Base-by-base conservation (phyloP, 192 early-diverging fungal genomes). In the Podila epigama region DNA sequence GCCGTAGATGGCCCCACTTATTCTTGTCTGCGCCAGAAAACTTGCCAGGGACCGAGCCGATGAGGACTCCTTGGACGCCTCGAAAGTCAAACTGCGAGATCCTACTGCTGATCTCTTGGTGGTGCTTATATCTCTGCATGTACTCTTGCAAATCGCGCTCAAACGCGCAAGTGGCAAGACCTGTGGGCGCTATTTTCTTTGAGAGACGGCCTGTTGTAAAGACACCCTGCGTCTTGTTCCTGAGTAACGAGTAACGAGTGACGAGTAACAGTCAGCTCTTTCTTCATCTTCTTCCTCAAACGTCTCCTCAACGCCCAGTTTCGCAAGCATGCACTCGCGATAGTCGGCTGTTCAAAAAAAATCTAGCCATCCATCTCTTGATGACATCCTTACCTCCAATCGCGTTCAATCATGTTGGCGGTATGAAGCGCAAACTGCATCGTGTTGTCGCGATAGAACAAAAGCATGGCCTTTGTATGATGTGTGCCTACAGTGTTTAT, bases 391-490 rank as follows among this genome's bases (percentile, higher is more conserved):
- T 79, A 87, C 81, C 83, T 78, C 89, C 89, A 91, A 70, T 91
- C 90, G 18, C 61, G 67, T 16, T 69, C 58, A 65, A 89, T 82
- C 71, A 89, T 73, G 53, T 91, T 91, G 15, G 90, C 90, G 1
- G 90, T 91, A 37, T 88, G 87, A 4, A 91, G 79, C 28, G 87
- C 70, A 32, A 91, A 35, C 57, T 80, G 79, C 60, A 82, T 63
- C 5, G 73, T 79, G 33, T 84, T 65, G 28, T 77, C 67, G 28
- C 66, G 36, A 63, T 86, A 87, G 41, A 88, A 83, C 5, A 91
- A 33, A 15, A 89, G 32, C 87, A 91, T 89, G 11, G 87, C 75
- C 39, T 90, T 90, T 22, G 89, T 83, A 60, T 90, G 89, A 69
- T 90, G 88, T 7, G 87, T 87, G 8, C 87, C 88, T 84, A 61